A percentile compares a stretch with the other conserved stretches of the same genome.
phyloP scores from a whole-genome alignment of 495 filamentous ascomycete species.

The Diplogelasinospora grovesii region DNA sequence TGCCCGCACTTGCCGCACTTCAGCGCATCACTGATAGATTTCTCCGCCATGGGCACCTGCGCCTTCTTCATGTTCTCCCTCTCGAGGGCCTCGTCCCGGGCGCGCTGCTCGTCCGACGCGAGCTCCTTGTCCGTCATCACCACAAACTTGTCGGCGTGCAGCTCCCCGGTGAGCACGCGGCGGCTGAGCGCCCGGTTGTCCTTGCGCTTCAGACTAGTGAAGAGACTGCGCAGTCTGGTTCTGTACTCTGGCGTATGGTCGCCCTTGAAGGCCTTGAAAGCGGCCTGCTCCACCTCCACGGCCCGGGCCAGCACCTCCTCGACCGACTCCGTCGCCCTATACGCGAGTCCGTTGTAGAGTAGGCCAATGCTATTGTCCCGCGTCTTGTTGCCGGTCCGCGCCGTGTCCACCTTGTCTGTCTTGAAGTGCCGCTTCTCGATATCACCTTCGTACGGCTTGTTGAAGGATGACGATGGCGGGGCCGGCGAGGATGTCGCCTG shows the following conservation, averaged over 20 bases:
- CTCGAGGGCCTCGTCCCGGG: constrained; percentile 63
- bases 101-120: constrained; percentile 64
- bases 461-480: constrained; percentile 33
- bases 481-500: constrained; percentile 36
- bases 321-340: constrained; percentile 49
- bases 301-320: constrained; percentile 60
- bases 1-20: constrained; percentile 84
- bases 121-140: constrained; percentile 46
- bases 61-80: constrained; percentile 94
- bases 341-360: constrained; percentile 76
- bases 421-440: constrained; percentile 72
- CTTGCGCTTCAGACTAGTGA: constrained; percentile 88
- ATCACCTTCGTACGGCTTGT: constrained; percentile 61
- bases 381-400: constrained; percentile 59
- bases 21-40: constrained; percentile 75
- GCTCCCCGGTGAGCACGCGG: constrained; percentile 66
- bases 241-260: constrained; percentile 72
- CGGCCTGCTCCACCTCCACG: constrained; percentile 64
- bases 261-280: constrained; percentile 55
- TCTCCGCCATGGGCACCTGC: constrained; percentile 83
- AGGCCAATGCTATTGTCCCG: constrained; percentile 83
- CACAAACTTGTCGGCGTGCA: constrained; percentile 66
- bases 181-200: constrained; percentile 69
- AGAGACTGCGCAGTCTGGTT: constrained; percentile 81
- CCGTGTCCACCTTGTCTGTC: constrained; percentile 66